These are phyloP conservation scores for Talaromyces amestolkiae DNA, from an alignment of 2,329 filamentous ascomycete genomes.

Conservation along the genomic window DNA sequence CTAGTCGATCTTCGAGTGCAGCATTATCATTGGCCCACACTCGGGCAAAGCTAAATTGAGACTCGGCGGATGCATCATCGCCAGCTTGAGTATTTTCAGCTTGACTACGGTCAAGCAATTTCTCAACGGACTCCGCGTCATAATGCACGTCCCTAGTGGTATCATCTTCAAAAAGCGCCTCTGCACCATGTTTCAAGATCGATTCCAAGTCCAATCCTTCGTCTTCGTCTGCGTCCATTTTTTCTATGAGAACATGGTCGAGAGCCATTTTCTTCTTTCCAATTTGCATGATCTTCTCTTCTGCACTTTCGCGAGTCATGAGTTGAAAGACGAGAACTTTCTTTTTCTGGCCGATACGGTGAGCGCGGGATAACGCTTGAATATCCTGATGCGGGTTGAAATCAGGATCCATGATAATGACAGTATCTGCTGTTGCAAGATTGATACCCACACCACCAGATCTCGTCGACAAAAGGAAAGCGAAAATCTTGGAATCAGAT, in stretches of 20 bases:
- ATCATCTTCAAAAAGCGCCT: conserved; percentile 78
- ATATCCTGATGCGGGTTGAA: conserved; percentile 99
- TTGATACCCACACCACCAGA: conserved; percentile 98
- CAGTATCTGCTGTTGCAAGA: conserved; percentile 91
- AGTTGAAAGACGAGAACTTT: conserved; percentile 95
- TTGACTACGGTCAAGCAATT: conserved; percentile 80
- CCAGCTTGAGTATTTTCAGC: conserved; percentile 68
- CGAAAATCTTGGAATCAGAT: conserved; percentile 76
- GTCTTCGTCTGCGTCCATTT: conserved; percentile 80
- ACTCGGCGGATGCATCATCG: conserved; percentile 66
- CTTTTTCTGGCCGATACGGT: conserved; percentile 93
- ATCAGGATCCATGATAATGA: conserved; percentile 95
- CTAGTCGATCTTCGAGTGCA: conserved; percentile 62
- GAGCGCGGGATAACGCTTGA: conserved; percentile 88
- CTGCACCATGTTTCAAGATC: conserved; percentile 82
- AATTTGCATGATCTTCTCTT: conserved; percentile 95
- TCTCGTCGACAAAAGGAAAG: conserved; percentile 87
- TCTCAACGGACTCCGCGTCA: conserved; percentile 78
- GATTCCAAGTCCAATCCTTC: conserved; percentile 77
- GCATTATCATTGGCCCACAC: conserved; percentile 86
- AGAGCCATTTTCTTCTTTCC: conserved; percentile 94
- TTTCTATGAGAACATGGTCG: conserved; percentile 91
- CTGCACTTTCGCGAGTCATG: conserved; percentile 81
- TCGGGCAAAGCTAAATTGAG: conserved; percentile 82
- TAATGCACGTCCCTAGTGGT: conserved; percentile 72